Evolutionary conservation across 176 grass and related monocot species (phyloP).

Genomic region (bread wheat (Triticum aestivum)): IWGSC_CS_RefSeq_v2.1 NC_057814.1:201558017-201558516

Average conservation of each 20-base stretch:
- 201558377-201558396: conserved; percentile 34
- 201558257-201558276: background rate
- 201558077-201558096: too few species aligned
- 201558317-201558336: background rate
- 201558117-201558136: too few species aligned
- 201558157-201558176: too few species aligned
- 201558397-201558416: conserved; percentile 12
- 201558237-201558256: background rate
- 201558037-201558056: too few species aligned
- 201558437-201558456: background rate
- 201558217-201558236: background rate
- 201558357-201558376: conserved; percentile 16
- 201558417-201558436: conserved; percentile 27
- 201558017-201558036: too few species aligned
- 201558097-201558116: too few species aligned
- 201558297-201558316: background rate
- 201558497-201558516: background rate
- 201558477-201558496: background rate
- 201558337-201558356: background rate
- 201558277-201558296: background rate
- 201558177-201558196: too few species aligned
- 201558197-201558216: too few species aligned
- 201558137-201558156: too few species aligned
- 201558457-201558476: background rate
- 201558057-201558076: too few species aligned